Percentiles rank a stretch among this genome's conserved stretches.
These are phyloP conservation scores for California macrophylla DNA, from an alignment of 441 rosid genomes.

Conservation along the genomic window DNA sequence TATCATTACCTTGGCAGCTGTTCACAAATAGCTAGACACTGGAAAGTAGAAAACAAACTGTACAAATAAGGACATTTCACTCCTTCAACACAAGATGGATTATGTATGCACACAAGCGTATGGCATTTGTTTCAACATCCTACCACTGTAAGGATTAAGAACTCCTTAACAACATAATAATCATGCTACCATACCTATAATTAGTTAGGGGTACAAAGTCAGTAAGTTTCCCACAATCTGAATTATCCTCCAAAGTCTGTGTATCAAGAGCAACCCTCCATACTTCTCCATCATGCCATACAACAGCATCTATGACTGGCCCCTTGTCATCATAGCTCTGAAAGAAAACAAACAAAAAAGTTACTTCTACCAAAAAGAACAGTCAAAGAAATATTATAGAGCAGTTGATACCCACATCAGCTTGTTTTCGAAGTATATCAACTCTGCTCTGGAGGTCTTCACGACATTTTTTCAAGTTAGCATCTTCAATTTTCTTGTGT, in stretches of 20 bases:
- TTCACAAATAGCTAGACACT: not conserved
- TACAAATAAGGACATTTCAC: not conserved
- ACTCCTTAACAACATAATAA: not conserved
- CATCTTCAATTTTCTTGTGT: constrained; percentile 59
- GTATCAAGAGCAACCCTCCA: constrained; percentile 96
- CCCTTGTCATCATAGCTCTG: constrained; percentile 91
- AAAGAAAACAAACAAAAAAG: constrained; percentile 13
- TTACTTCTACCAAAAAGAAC: constrained; percentile 8
- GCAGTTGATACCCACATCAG: constrained; percentile 48
- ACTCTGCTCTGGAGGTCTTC: constrained; percentile 81
- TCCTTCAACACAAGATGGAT: not conserved
- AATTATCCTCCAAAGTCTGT: constrained; percentile 71
- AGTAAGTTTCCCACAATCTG: constrained; percentile 68
- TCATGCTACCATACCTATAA: constrained; percentile 40
- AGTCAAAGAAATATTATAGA: constrained; percentile 17
- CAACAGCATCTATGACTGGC: constrained; percentile 87
- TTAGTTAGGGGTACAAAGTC: constrained; percentile 69
- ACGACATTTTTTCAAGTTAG: constrained; percentile 50
- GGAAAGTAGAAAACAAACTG: not conserved
- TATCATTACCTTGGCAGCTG: not conserved
- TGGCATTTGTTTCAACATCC: not conserved
- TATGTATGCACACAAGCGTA: not conserved
- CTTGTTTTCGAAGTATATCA: constrained; percentile 70
- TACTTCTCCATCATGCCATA: constrained; percentile 90
- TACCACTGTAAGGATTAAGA: not conserved